Evolutionary conservation across 208 protist species (phyloP).

Genomic region (Crithidia bombi): DNA sequence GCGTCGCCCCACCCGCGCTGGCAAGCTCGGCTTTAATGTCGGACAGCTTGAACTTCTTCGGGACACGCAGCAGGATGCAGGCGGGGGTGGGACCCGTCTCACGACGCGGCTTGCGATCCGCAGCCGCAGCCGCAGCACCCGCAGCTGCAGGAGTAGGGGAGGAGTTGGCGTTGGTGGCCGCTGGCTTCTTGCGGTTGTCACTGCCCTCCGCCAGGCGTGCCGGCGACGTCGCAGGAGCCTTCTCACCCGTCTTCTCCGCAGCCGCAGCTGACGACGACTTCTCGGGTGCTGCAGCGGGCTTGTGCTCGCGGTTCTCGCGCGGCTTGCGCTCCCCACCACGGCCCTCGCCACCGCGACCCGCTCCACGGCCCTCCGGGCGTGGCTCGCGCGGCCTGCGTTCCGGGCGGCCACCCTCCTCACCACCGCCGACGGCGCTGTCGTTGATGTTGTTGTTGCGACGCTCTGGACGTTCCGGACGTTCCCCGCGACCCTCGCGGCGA

Average conservation of each 20-base stretch:
- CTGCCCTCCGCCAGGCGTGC: background rate
- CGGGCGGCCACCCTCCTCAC: slow-evolving; percentile 27
- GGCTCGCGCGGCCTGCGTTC: slow-evolving; percentile 31
- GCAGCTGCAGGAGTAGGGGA: slow-evolving; percentile 10
- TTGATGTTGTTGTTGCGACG: background rate
- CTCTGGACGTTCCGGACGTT: background rate
- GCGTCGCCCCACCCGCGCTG: slow-evolving; percentile 21
- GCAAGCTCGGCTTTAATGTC: slow-evolving; percentile 59
- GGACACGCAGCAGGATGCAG: slow-evolving; percentile 61
- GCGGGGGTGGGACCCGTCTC: slow-evolving; percentile 33
- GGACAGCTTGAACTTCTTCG: slow-evolving; percentile 63
- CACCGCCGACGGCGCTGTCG: too few species aligned
- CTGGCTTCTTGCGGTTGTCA: slow-evolving; percentile 11
- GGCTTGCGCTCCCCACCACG: slow-evolving; percentile 2
- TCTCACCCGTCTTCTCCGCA: slow-evolving; percentile 6
- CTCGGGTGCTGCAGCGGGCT: slow-evolving; percentile 16
- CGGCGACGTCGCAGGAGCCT: background rate
- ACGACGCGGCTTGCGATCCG: slow-evolving; percentile 14
- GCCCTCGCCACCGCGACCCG: background rate
- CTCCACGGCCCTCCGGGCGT: slow-evolving; percentile 12
- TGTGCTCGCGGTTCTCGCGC: slow-evolving; percentile 32
- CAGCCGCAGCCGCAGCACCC: background rate
- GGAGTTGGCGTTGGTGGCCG: too few species aligned
- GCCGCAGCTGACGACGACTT: slow-evolving; percentile 1
- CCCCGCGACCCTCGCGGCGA: background rate